Base-by-base conservation (phyloP, 2,329 filamentous ascomycete genomes). In the Capronia epimyces region DNA sequence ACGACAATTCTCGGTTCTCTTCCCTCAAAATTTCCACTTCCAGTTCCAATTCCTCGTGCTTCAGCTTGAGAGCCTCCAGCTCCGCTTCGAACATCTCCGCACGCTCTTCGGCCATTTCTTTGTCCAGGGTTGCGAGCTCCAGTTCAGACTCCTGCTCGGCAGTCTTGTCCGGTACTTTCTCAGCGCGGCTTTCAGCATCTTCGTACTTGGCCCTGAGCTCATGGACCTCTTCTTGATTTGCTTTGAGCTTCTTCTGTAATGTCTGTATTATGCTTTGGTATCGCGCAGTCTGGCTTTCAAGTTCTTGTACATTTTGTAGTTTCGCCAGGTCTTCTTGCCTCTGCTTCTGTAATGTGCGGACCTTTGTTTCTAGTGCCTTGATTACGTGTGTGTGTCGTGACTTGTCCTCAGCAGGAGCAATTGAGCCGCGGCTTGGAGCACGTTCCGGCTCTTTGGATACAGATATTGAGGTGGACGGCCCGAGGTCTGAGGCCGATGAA, bases 101-200 rank as follows among this genome's bases (percentile, higher is more conserved):
- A 37, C 83, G 89, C 69, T 96, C 91, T 67, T 98, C 90, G 0
- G 93, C 93, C 87, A 97, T 95, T 68, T 98, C 91, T 39, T 88
- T 82, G 65, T 98, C 93, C 21, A 98, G 74, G 0, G 87, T 85
- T 5, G 89, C 89, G 69, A 93, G 80, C 69, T 98, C 93, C 63
- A 96, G 72, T 5, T 86, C 81, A 2, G 84, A 80, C 24, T 97
- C 93, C 66, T 94, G 84, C 59, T 96, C 89, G 6, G 87, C 86
- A 65, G 93, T 85, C 47, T 86, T 75, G 4, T 55, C 50, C 13
- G 55, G 49, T 2, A 93, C 74, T 18, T 81, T 75, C 50, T 86
- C 82, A 16, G 89, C 75, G 42, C 79, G 80, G 16, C 76, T 69
- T 64, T 93, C 83, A 0, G 84, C 80, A 60, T 94, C 87, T 62